Evolutionary conservation across 768 basidiomycete species (phyloP).

Genomic region (Boletus insuetus): DNA sequence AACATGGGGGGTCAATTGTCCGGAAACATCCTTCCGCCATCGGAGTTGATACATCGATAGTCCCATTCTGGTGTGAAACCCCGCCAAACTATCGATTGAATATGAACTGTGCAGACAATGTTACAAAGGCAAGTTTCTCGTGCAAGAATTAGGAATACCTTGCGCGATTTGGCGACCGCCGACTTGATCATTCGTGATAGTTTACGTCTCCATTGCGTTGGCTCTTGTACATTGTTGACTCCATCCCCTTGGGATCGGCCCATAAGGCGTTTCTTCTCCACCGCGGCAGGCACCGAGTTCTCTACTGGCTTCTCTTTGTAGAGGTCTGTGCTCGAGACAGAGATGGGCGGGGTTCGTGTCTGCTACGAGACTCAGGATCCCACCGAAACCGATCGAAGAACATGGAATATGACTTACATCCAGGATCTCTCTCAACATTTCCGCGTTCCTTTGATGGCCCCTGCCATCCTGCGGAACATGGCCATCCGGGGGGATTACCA

Average conservation of each 20-base stretch:
- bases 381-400: neutral
- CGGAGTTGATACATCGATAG: neutral
- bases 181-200: constrained; percentile 19
- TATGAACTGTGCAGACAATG: constrained; percentile 20
- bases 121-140: constrained; percentile 20
- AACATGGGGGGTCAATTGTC: constrained; percentile 10
- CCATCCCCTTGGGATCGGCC: neutral
- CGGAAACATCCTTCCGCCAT: neutral
- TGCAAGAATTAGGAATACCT: constrained; percentile 18
- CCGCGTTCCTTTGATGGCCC: constrained; percentile 1
- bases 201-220: constrained; percentile 9
- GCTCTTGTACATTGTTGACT: constrained; percentile 7
- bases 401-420: constrained; percentile 10
- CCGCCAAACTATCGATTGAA: constrained; percentile 5
- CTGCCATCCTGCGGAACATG: constrained; percentile 1
- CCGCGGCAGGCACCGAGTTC: constrained; percentile 5
- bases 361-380: constrained; percentile 10
- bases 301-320: constrained; percentile 1
- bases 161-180: constrained; percentile 20
- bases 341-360: constrained; percentile 6
- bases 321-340: constrained; percentile 1
- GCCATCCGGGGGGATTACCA: neutral
- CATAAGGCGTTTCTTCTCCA: constrained; percentile 2
- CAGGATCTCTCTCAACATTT: constrained; percentile 14
- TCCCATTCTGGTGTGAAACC: constrained; percentile 2